Base-by-base conservation (phyloP, 2,329 filamentous ascomycete species). In the Cladosporium cucumerinum region DNA sequence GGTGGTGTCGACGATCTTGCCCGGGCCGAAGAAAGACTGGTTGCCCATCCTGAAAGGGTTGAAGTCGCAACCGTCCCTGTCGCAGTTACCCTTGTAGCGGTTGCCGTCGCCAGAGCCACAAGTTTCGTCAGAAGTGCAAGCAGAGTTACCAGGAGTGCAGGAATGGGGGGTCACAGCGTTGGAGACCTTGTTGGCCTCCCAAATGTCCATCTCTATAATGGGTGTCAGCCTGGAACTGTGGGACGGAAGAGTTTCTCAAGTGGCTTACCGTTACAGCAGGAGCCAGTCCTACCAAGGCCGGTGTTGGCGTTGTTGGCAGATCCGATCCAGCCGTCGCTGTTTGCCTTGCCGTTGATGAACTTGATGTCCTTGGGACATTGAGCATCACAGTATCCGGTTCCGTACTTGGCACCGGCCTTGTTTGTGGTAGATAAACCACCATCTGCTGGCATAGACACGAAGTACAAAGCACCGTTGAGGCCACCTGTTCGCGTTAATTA, bases 11-110 rank as follows among this genome's bases (percentile, higher is more conserved):
- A 90, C 78, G 59, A 79, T 87, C 74, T 80, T 80, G 68, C 81
- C 81, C 0, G 82, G 54, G 60, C 60, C 88, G 79, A 86, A 90
- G 81, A 89, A 90, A 75, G 77, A 78, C 66, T 79, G 80, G 77
- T 87, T 82, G 67, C 88, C 88, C 81, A 86, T 81, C 74, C 87
- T 87, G 84, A 85, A 67, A 6, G 61, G 57, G 83, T 89, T 89
- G 83, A 88, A 89, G 75, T 89, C 88, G 72, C 88, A 90, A 48
- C 88, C 88, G 72, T 89, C 87, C 67, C 86, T 85, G 74, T 90
- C 88, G 75, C 88, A 90, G 65, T 84, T 77, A 61, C 87, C 87
- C 28, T 72, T 78, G 73, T 89, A 89, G 18, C 69, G 65, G 60
- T 63, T 59, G 46, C 57, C 62, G 26, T 65, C 61, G 43, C 57